Conservation (phyloP, 768 basidiomycete species). For the Amanita phalloides region DNA sequence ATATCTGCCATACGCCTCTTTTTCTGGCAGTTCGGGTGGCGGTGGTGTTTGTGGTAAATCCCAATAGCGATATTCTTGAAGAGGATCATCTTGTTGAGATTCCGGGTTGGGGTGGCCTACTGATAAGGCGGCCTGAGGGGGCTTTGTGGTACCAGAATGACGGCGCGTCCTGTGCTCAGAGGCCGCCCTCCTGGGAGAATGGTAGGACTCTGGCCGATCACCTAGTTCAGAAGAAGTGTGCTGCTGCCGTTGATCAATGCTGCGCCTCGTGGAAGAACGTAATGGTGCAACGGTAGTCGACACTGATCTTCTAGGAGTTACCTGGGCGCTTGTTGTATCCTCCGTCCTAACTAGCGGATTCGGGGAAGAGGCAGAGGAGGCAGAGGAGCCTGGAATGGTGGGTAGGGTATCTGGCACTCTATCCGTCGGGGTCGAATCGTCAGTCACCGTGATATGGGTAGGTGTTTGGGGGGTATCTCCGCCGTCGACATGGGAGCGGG, state of each 20-base stretch:
- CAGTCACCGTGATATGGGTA: not conserved
- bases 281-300: not conserved
- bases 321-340: not conserved
- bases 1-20: not conserved
- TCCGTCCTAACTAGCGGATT: not conserved
- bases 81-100: not conserved
- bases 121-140: not conserved
- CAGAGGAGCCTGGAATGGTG: conserved; percentile 2
- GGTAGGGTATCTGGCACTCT: not conserved
- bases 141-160: not conserved
- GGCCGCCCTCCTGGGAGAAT: not conserved
- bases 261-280: not conserved
- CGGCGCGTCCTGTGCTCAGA: not conserved
- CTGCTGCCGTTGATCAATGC: not conserved
- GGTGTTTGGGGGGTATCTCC: not conserved
- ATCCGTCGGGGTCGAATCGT: not conserved
- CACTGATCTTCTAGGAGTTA: not conserved
- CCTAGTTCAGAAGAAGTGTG: not conserved
- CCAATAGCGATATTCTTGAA: not conserved
- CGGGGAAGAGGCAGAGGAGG: not conserved
- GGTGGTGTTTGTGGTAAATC: not conserved
- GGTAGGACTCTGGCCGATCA: not conserved
- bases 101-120: not conserved
- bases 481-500: not conserved
- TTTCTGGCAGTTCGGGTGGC: not conserved